phyloP scores from a whole-genome alignment of 768 basidiomycete genomes.

The Dacryopinax spathularia region DNA sequence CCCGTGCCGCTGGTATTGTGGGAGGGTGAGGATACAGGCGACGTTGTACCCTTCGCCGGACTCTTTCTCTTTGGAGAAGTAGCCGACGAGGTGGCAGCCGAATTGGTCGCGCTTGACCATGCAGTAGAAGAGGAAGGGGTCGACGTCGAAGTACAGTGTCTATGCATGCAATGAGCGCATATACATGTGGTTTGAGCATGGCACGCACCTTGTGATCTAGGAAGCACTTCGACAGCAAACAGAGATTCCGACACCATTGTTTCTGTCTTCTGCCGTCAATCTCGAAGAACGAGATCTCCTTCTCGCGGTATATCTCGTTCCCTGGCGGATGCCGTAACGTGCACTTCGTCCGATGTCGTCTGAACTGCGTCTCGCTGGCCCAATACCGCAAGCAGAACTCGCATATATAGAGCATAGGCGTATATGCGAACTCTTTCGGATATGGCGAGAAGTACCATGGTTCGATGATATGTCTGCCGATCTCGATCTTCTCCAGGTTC shows the following conservation, averaged over 20 bases:
- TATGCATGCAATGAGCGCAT: slow-evolving; percentile 33
- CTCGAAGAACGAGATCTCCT: slow-evolving; percentile 95
- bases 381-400: slow-evolving; percentile 95
- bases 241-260: slow-evolving; percentile 93
- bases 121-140: slow-evolving; percentile 98
- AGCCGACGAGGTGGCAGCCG: slow-evolving; percentile 91
- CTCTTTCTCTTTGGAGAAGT: slow-evolving; percentile 99
- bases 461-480: slow-evolving; percentile 92
- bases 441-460: slow-evolving; percentile 99
- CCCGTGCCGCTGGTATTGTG: slow-evolving; percentile 92
- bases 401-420: slow-evolving; percentile 91
- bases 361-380: slow-evolving; percentile 79
- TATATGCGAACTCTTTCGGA: slow-evolving; percentile 93
- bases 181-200: slow-evolving; percentile 11
- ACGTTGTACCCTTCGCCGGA: slow-evolving; percentile 96
- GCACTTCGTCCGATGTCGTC: slow-evolving; percentile 82
- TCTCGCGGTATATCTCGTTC: slow-evolving; percentile 97
- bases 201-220: slow-evolving; percentile 69
- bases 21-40: slow-evolving; percentile 95
- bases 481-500: slow-evolving; percentile 92
- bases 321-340: slow-evolving; percentile 88
- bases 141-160: slow-evolving; percentile 98
- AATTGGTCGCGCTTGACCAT: slow-evolving; percentile 86
- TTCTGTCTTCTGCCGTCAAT: slow-evolving; percentile 93
- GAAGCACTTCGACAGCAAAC: slow-evolving; percentile 93